phyloP scores from a whole-genome alignment of 2,329 filamentous ascomycete species.

The Lasiodiplodia gonubiensis region DNA sequence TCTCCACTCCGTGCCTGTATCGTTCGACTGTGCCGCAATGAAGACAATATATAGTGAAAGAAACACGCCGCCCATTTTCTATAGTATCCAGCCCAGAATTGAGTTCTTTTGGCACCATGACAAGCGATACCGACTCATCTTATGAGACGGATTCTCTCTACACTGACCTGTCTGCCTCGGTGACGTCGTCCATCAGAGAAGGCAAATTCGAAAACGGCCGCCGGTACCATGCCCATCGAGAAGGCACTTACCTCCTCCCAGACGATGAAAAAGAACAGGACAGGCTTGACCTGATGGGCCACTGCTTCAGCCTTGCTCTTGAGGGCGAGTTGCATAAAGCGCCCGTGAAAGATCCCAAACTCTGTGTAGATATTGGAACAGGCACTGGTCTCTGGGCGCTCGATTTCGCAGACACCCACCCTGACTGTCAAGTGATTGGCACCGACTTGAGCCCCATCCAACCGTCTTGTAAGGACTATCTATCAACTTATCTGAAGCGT shows the following conservation, averaged over 20 bases:
- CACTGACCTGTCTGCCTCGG: slow-evolving; percentile 4
- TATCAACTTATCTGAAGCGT: neutral
- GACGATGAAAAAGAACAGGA: slow-evolving; percentile 48
- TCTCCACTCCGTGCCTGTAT: neutral
- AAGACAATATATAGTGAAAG: neutral
- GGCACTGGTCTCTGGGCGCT: slow-evolving; percentile 42
- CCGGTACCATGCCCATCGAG: slow-evolving; percentile 45
- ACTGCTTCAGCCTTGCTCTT: slow-evolving; percentile 45
- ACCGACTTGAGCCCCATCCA: slow-evolving; percentile 41
- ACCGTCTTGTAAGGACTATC: slow-evolving; percentile 38
- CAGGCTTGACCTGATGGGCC: slow-evolving; percentile 44
- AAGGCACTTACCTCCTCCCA: slow-evolving; percentile 43
- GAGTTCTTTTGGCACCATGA: neutral
- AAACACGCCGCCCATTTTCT: neutral
- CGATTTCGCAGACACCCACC: slow-evolving; percentile 41
- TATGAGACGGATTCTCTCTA: slow-evolving; percentile 2
- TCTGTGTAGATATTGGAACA: slow-evolving; percentile 42
- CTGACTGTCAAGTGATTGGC: slow-evolving; percentile 40
- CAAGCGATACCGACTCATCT: slow-evolving; percentile 4
- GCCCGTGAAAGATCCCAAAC: slow-evolving; percentile 34
- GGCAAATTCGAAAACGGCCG: slow-evolving; percentile 30
- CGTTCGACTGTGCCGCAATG: slow-evolving; percentile 16
- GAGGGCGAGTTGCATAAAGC: slow-evolving; percentile 43
- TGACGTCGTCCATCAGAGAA: slow-evolving; percentile 3
- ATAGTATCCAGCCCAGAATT: neutral